A percentile compares a stretch with the other conserved stretches of the same genome.
Evolutionary conservation across 306 rosid genomes (phyloP).

Genomic region (Prunus salicina): DNA sequence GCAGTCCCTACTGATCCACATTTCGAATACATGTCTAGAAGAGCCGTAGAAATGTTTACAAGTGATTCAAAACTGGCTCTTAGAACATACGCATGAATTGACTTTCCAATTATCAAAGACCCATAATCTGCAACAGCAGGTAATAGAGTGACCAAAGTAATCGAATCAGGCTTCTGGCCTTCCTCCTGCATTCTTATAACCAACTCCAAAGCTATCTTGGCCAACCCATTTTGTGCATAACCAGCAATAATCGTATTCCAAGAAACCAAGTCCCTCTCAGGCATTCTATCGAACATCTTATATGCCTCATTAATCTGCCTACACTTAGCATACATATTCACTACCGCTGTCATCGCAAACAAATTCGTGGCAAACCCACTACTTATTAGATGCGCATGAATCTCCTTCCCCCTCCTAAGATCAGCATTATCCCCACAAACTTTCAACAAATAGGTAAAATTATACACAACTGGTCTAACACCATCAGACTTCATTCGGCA

Average conservation of each 20-base stretch:
- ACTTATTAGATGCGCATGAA: constrained; percentile 64
- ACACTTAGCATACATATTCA: constrained; percentile 71
- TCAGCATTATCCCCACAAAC: constrained; percentile 64
- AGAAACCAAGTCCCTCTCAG: constrained; percentile 68
- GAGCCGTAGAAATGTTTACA: constrained; percentile 63
- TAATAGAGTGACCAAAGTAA: constrained; percentile 74
- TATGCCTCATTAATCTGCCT: constrained; percentile 60
- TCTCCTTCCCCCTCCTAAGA: constrained; percentile 65
- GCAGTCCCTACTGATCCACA: constrained; percentile 59
- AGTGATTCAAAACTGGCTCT: constrained; percentile 60
- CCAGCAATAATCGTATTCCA: constrained; percentile 84
- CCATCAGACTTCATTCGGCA: constrained; percentile 57
- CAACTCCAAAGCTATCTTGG: constrained; percentile 49
- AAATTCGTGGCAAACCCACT: constrained; percentile 64
- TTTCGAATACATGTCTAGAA: constrained; percentile 80
- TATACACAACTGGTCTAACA: constrained; percentile 72
- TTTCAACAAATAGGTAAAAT: constrained; percentile 81
- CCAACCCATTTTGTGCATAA: constrained; percentile 74
- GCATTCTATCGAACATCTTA: constrained; percentile 91
- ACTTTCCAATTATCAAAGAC: constrained; percentile 63
- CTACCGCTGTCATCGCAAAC: constrained; percentile 83
- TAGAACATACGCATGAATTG: constrained; percentile 62
- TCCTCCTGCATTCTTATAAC: constrained; percentile 64
- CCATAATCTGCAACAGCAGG: constrained; percentile 79
- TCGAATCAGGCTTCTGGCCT: constrained; percentile 64